These are phyloP conservation scores for Spencermartinsiella europaea DNA, from an alignment of 805 yeast genomes.

Conservation along the genomic window DNA sequence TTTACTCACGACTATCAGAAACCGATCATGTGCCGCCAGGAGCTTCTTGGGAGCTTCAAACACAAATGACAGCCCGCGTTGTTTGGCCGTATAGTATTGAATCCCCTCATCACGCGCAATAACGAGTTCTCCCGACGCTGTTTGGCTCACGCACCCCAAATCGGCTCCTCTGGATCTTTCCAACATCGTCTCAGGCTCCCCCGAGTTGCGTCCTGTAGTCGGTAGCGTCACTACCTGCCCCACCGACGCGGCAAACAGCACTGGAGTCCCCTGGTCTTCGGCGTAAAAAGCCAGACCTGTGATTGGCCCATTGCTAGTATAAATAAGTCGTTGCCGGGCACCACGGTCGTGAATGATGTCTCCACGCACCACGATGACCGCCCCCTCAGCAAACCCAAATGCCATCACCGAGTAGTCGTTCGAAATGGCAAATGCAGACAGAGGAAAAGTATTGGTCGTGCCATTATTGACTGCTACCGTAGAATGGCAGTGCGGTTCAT, in stretches of 20 bases:
- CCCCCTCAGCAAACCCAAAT: slow-evolving; percentile 80
- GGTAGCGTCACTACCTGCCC: slow-evolving; percentile 63
- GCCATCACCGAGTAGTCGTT: slow-evolving; percentile 58
- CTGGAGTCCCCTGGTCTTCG: slow-evolving; percentile 12
- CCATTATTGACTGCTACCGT: slow-evolving; percentile 63
- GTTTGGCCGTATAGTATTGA: slow-evolving; percentile 48
- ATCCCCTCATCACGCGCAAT: slow-evolving; percentile 63
- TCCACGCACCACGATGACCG: slow-evolving; percentile 76
- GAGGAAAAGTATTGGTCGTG: slow-evolving; percentile 65
- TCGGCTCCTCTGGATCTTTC: slow-evolving; percentile 45
- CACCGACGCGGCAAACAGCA: slow-evolving; percentile 68
- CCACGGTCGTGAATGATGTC: slow-evolving; percentile 87
- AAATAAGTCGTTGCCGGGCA: slow-evolving; percentile 75
- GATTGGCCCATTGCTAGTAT: slow-evolving; percentile 61
- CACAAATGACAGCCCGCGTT: slow-evolving; percentile 42
- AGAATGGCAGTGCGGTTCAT: slow-evolving; percentile 49
- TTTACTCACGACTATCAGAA: slow-evolving; percentile 54
- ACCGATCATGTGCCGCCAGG: slow-evolving; percentile 44
- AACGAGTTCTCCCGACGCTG: slow-evolving; percentile 42
- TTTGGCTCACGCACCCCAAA: slow-evolving; percentile 37
- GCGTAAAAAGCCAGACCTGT: slow-evolving; percentile 63
- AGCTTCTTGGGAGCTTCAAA: slow-evolving; percentile 54
- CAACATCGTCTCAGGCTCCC: slow-evolving; percentile 49
- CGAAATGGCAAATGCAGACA: slow-evolving; percentile 57
- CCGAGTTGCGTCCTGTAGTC: slow-evolving; percentile 74